Percentiles rank a stretch among this genome's conserved stretches.
Evolutionary conservation across 495 filamentous ascomycete genomes (phyloP).

Genomic region (Hyaloscypha variabilis): DNA sequence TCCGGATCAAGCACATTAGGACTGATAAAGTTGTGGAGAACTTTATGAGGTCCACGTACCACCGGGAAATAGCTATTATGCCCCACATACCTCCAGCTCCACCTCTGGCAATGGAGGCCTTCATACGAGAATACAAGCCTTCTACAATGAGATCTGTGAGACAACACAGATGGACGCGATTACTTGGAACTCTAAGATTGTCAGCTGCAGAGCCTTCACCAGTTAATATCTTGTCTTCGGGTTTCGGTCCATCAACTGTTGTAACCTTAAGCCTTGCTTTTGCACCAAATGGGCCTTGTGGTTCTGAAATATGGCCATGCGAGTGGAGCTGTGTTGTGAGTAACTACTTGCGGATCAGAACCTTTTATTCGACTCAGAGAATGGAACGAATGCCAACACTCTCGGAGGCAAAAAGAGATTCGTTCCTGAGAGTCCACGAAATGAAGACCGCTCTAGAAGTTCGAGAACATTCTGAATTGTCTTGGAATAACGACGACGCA

Average conservation of each 20-base stretch:
- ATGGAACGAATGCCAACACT: slow-evolving; percentile 12
- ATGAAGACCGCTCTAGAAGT: neutral
- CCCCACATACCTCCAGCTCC: slow-evolving; percentile 11
- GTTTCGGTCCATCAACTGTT: slow-evolving; percentile 1
- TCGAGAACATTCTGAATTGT: neutral
- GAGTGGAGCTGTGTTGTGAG: slow-evolving; percentile 10
- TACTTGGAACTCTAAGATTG: neutral
- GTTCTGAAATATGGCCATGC: neutral
- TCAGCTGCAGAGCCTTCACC: slow-evolving; percentile 14
- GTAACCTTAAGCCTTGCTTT: slow-evolving; percentile 10
- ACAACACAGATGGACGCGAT: slow-evolving; percentile 14
- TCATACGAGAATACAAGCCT: slow-evolving; percentile 7
- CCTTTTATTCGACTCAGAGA: slow-evolving; percentile 10
- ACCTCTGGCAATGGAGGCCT: slow-evolving; percentile 9
- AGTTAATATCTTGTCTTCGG: slow-evolving; percentile 7
- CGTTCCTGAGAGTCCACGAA: neutral
- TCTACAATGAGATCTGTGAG: slow-evolving; percentile 6
- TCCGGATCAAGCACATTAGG: slow-evolving; percentile 12
- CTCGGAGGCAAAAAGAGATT: slow-evolving; percentile 1
- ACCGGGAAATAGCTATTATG: slow-evolving; percentile 17
- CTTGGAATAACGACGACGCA: slow-evolving; percentile 4
- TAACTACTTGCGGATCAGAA: slow-evolving; percentile 5
- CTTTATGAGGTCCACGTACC: neutral
- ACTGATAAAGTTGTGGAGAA: neutral
- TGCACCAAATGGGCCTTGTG: neutral